These are phyloP conservation scores for Claviceps sp. DNA, from an alignment of 2,329 filamentous ascomycete genomes.

Conservation along the genomic window DNA sequence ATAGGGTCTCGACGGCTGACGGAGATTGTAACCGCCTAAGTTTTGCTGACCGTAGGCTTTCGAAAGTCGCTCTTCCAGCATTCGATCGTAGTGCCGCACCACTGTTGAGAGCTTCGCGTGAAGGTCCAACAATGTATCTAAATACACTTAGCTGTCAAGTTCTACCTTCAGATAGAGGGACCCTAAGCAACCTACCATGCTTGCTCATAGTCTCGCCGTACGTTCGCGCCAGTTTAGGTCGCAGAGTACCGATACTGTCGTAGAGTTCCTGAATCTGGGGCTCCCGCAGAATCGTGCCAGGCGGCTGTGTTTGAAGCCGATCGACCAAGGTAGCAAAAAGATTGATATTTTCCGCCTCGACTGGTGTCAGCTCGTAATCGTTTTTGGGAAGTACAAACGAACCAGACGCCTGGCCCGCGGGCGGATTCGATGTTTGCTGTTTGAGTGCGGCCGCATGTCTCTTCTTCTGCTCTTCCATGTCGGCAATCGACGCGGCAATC, in stretches of 20 bases:
- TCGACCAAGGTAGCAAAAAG: slow-evolving; percentile 90
- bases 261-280: slow-evolving; percentile 97
- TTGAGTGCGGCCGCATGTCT: slow-evolving; percentile 74
- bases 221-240: slow-evolving; percentile 85
- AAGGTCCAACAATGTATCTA: slow-evolving; percentile 83
- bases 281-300: slow-evolving; percentile 89
- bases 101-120: slow-evolving; percentile 94
- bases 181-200: slow-evolving; percentile 53
- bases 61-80: slow-evolving; percentile 90
- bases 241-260: slow-evolving; percentile 84
- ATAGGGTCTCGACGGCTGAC: slow-evolving; percentile 50
- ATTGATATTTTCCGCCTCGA: slow-evolving; percentile 96
- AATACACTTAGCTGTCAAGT: neutral
- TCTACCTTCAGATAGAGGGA: neutral
- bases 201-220: slow-evolving; percentile 99
- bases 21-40: slow-evolving; percentile 49
- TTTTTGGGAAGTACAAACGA: slow-evolving; percentile 59
- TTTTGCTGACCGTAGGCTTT: slow-evolving; percentile 80
- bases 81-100: slow-evolving; percentile 92
- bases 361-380: slow-evolving; percentile 83
- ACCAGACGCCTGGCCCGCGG: slow-evolving; percentile 23
- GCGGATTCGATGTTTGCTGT: slow-evolving; percentile 49
- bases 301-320: slow-evolving; percentile 84
- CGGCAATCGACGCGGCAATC: slow-evolving; percentile 84
- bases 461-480: slow-evolving; percentile 98